These are phyloP conservation scores for Psilocybe subaeruginosa DNA, from an alignment of 768 basidiomycete genomes.

Conservation along the genomic window DNA sequence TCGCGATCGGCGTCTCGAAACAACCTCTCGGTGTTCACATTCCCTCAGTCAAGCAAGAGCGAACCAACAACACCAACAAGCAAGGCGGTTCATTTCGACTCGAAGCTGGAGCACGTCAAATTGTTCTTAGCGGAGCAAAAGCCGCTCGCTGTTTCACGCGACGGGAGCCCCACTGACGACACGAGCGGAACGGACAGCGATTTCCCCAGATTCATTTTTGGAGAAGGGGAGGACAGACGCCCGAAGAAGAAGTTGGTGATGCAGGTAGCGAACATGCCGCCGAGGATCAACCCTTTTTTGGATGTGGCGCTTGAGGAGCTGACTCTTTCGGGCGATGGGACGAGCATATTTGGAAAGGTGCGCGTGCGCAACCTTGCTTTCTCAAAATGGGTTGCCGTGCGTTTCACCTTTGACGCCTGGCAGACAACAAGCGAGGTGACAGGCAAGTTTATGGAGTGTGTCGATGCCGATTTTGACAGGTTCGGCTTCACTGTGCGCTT, in stretches of 20 bases:
- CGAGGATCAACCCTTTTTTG: conserved; percentile 34
- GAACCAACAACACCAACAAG: conserved; percentile 83
- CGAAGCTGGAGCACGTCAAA: conserved; percentile 91
- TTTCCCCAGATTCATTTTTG: conserved; percentile 69
- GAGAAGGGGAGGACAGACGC: conserved; percentile 30
- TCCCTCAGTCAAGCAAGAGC: conserved; percentile 57
- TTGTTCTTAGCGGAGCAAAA: conserved; percentile 95
- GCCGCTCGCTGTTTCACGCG: conserved; percentile 89
- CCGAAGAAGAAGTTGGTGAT: conserved; percentile 52
- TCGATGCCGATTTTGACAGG: conserved; percentile 54
- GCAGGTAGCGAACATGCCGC: conserved; percentile 70
- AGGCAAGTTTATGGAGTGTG: conserved; percentile 58
- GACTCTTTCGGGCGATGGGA: conserved; percentile 51
- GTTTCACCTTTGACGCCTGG: conserved; percentile 95
- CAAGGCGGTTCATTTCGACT: conserved; percentile 93
- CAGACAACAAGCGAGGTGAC: conserved; percentile 94
- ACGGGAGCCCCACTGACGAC: conserved; percentile 86
- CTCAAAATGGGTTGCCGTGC: conserved; percentile 83
- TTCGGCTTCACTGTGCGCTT: conserved; percentile 80
- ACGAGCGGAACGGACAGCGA: conserved; percentile 81
- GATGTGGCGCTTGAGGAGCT: conserved; percentile 61
- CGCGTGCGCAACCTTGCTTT: conserved; percentile 87
- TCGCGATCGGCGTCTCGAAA: conserved; percentile 55
- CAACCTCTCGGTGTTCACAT: conserved; percentile 54
- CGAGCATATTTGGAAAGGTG: conserved; percentile 69